Evolutionary conservation across 345 rosid genomes (phyloP), one percentile per base, ranked within the genome.

Genomic region (Eucalyptus polyanthemos): DNA sequence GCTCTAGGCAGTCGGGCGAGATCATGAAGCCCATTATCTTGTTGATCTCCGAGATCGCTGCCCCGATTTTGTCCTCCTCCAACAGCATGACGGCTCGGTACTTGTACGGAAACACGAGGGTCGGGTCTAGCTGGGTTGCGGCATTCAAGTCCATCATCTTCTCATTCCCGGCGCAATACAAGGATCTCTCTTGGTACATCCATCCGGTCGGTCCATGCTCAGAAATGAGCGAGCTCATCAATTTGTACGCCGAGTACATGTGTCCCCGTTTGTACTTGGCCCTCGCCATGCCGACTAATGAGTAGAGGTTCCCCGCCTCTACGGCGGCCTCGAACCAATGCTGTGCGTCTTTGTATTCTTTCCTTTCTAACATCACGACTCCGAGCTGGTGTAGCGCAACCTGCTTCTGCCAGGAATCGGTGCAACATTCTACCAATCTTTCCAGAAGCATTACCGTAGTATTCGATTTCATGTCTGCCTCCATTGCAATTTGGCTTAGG

Each of bases 141-240:
- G 92, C 91, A 53, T 90, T 93, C 93, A 97, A 90, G 93, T 97
- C 99, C 87, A 91, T 89, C 88, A 94, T 65, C 93, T 92, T 97
- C 92, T 97, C 99, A 90, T 92, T 94, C 88, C 97, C 98, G 44
- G 88, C 91, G 88, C 99, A 95, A 88, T 97, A 97, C 90, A 97
- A 58, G 31, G 99, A 95, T 90, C 98, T 93, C 92, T 97, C 98
- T 91, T 97, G 99, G 91, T 95, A 93, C 96, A 97, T 94, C 99
- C 99, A 97, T 21, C 98, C 99, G 16, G 93, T 92, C n/a, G 96
- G 96, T 19, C 88, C 92, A 91, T 94, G 58, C 89, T 92, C 94
- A 8, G 95, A 94, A 51, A 95, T 92, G 88, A 97, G 90, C 11
- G 97, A 94, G 87, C 92, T 95, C 94, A 95, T 93, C 90, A 95